Base-by-base conservation (phyloP, 2,329 filamentous ascomycete species). In the Sporothrix curviconia region DNA sequence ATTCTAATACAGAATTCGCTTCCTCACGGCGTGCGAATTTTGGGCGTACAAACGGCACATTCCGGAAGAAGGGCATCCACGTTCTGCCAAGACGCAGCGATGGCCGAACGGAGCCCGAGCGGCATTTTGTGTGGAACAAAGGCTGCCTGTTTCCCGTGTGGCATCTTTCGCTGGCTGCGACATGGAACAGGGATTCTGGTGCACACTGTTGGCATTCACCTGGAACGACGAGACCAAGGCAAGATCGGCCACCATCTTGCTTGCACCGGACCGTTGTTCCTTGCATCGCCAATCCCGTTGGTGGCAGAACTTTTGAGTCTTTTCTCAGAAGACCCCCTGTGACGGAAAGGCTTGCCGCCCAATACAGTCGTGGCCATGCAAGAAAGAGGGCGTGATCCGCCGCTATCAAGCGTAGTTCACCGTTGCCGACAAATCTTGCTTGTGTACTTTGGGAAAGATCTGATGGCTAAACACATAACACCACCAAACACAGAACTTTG, bases 271-370 rank as follows among this genome's bases (percentile, higher is more conserved):
- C 89, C 1, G 84, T 91, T n/a, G n/a, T 34, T 91, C 89, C 72
- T 86, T 90, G 76, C 89, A 94, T 66, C 82, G 90, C 15, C 88
- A n/a, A 88, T 51, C 90, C 90, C 0, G 77, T 94, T 0, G 89
- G 89, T n/a, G 90, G 90, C 17, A 80, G 90, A 59, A 91, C 91
- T 62, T 95, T 94, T 64, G 90, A 95, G 71, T 91, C 89, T 0
- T 94, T 91, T 69, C n/a, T 90, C 87, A 0, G 90, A 94, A 69
- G 90, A 94, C 63, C 89, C 89, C 0, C 79, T 86, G 9, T 95
- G 5, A 89, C 88, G 0, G 88, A 88, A 32, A 87, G 85, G 61
- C 74, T 91, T 60, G 86, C 87, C 12, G 82, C 86, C 1, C 80
- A 86, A 59, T 89, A 89, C 61, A 85, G 89, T 66, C 83, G 81